These are phyloP conservation scores for Calonectria hawksworthii DNA, from an alignment of 2,329 filamentous ascomycete genomes.

Conservation along the genomic window DNA sequence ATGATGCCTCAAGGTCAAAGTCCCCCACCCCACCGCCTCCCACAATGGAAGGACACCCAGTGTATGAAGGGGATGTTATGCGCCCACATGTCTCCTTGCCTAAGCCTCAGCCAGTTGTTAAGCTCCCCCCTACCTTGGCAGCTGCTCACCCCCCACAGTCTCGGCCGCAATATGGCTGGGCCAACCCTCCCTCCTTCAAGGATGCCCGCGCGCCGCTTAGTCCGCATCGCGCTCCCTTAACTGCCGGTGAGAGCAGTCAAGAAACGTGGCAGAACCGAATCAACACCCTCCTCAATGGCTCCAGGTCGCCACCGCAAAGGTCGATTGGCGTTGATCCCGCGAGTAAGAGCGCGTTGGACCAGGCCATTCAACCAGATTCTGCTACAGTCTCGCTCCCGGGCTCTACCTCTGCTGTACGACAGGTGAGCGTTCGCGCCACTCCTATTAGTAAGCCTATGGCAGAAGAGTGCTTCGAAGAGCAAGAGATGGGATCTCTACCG, in stretches of 20 bases:
- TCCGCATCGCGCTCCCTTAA: conserved; percentile 38
- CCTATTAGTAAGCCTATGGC: conserved; percentile 77
- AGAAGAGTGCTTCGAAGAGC: conserved; percentile 85
- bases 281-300: conserved; percentile 81
- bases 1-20: conserved; percentile 59
- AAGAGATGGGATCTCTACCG: conserved; percentile 84
- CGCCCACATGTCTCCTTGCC: conserved; percentile 80
- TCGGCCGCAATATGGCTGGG: conserved; percentile 52
- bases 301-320: conserved; percentile 71
- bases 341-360: conserved; percentile 76
- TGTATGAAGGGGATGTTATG: conserved; percentile 75
- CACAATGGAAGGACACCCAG: conserved; percentile 78
- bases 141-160: conserved; percentile 43
- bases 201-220: conserved; percentile 45
- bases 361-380: conserved; percentile 60
- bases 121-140: conserved; percentile 74
- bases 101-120: conserved; percentile 80
- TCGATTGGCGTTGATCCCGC: conserved; percentile 75
- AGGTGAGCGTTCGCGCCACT: conserved; percentile 40
- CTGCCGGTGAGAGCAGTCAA: conserved; percentile 54
- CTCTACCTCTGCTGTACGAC: conserved; percentile 31
- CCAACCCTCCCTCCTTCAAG: conserved; percentile 50
- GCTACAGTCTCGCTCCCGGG: conserved; percentile 80
- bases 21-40: conserved; percentile 82
- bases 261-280: conserved; percentile 85